These are phyloP conservation scores for Sugiyamaella neomexicana DNA, from an alignment of 1,139 yeast genomes.

Conservation along the genomic window DNA sequence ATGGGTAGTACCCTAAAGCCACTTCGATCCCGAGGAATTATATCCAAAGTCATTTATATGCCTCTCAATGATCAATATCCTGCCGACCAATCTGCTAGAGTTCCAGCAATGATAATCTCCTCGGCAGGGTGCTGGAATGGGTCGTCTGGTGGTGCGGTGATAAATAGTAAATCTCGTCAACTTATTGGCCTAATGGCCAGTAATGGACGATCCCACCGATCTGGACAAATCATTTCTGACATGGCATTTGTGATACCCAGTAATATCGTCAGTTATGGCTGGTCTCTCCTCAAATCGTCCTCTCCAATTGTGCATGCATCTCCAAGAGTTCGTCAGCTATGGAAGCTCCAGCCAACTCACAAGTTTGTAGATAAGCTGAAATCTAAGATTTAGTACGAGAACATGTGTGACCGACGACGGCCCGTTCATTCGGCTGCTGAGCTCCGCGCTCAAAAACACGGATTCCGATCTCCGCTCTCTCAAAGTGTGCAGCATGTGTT, in stretches of 20 bases:
- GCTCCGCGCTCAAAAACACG: background rate
- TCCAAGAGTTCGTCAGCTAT: conserved; percentile 19
- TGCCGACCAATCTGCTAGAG: background rate
- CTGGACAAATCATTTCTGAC: conserved; percentile 48
- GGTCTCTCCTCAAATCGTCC: conserved; percentile 25
- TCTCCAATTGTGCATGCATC: conserved; percentile 17
- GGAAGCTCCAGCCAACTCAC: conserved; percentile 23
- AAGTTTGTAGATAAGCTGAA: conserved; percentile 8
- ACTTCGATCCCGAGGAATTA: conserved; percentile 48
- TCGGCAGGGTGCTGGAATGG: conserved; percentile 77
- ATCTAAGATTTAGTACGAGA: background rate
- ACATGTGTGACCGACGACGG: too few species aligned
- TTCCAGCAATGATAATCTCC: conserved; percentile 48
- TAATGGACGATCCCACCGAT: conserved; percentile 49
- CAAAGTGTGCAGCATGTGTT: too few species aligned
- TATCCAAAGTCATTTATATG: conserved; percentile 40
- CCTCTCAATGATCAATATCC: conserved; percentile 22
- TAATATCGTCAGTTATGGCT: conserved; percentile 33
- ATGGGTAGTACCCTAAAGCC: conserved; percentile 41
- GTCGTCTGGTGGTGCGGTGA: conserved; percentile 68
- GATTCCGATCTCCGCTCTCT: too few species aligned
- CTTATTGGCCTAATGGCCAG: conserved; percentile 58
- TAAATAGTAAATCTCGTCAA: conserved; percentile 15
- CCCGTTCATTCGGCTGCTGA: background rate
- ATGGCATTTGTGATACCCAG: conserved; percentile 49